Conservation (phyloP, 2,329 filamentous ascomycete genomes). For the Seiridium unicorne region DNA sequence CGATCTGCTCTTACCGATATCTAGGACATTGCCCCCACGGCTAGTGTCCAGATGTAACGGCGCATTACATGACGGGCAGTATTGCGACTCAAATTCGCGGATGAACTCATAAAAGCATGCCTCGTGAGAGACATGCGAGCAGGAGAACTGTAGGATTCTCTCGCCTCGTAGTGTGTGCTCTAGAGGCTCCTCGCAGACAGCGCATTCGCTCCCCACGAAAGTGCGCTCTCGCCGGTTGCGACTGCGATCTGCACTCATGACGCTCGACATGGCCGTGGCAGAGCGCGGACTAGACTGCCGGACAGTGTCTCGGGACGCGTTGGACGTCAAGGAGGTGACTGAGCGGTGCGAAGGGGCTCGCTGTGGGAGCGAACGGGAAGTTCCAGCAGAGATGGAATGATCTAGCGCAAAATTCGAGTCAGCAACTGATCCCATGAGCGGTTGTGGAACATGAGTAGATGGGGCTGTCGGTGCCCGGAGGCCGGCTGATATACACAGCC, state of each 20-base stretch:
- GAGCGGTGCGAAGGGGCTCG: slow-evolving; percentile 38
- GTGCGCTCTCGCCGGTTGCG: slow-evolving; percentile 85
- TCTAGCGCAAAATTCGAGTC: slow-evolving; percentile 25
- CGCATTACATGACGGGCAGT: slow-evolving; percentile 90
- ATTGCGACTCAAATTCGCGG: slow-evolving; percentile 88
- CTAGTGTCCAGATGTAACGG: slow-evolving; percentile 90
- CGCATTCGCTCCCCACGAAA: slow-evolving; percentile 91
- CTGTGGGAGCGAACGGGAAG: slow-evolving; percentile 26
- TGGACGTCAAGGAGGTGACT: slow-evolving; percentile 33
- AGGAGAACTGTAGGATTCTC: slow-evolving; percentile 92
- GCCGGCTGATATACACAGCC: neutral
- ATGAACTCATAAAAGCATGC: slow-evolving; percentile 99
- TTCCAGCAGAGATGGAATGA: slow-evolving; percentile 35
- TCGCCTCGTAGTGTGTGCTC: slow-evolving; percentile 95
- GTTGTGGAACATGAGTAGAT: neutral
- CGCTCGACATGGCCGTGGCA: slow-evolving; percentile 53
- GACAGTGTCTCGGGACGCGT: slow-evolving; percentile 33
- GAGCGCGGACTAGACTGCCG: slow-evolving; percentile 22
- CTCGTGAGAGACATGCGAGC: slow-evolving; percentile 95
- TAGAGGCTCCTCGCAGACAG: slow-evolving; percentile 93
- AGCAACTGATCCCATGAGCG: slow-evolving; percentile 21
- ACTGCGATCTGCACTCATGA: slow-evolving; percentile 73
- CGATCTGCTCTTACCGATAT: slow-evolving; percentile 65
- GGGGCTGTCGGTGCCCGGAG: neutral
- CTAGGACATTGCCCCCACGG: slow-evolving; percentile 86